Base-by-base conservation (phyloP, 2,329 filamentous ascomycete genomes). In the Lachnum nothofagi region DNA sequence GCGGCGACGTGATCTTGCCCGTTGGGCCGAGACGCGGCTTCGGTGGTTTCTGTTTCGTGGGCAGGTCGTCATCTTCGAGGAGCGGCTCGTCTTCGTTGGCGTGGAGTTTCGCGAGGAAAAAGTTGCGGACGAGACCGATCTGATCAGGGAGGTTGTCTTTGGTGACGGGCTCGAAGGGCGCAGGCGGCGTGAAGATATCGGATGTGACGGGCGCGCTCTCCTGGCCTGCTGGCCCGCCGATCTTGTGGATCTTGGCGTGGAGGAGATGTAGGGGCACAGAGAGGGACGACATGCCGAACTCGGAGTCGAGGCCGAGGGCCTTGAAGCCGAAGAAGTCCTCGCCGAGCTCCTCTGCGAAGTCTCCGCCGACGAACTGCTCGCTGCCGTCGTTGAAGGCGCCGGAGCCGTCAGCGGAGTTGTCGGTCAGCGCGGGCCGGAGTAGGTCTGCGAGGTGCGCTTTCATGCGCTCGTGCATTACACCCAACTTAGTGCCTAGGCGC, bases 261-360 rank as follows among this genome's bases (percentile, higher is more conserved):
- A 98, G 79, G 17, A 98, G 80, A 70, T 98, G 93, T 50, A 98
- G 77, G 20, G 94, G 93, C 29, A 98, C 93, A 45, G 88, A 91
- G 53, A 97, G 80, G 58, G 86, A 86, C 25, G 91, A 85, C 53
- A 93, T 77, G 16, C 91, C 91, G 65, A 97, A 86, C 65, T 98
- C 93, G 60, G 83, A 85, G 62, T 95, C 90, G 49, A 98, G 78
- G 37, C 93, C 93, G 39, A 98, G 80, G 52, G 95, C 91, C 65
- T 90, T 91, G 79, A 98, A 97, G 23, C 93, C 93, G 63, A 98
- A 98, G 78, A 96, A 98, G 70, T 98, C 93, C 72, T 98, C 93
- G 53, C 91, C 91, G 10, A 98, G 86, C 60, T 98, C 93, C 66
- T 96, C 93, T 0, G 93, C 93, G 66, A 98, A 98, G 68, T 98